Conservation (phyloP, 1,284 basidiomycete genomes). For the Cutaneotrichosporon dermatis region DNA sequence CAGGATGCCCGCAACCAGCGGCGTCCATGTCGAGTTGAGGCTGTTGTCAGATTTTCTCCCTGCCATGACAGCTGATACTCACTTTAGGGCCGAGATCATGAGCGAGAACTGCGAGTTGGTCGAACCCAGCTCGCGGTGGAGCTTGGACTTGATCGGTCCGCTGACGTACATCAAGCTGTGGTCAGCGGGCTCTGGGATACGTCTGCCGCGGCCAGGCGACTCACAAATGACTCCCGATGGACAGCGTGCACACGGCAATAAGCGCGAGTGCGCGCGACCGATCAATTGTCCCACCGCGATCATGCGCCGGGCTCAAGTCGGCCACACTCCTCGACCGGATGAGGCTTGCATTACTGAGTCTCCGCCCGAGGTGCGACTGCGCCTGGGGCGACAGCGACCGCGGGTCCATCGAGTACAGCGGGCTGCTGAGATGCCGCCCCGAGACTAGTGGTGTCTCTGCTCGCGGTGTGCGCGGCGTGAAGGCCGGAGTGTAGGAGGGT, state of each 20-base stretch:
- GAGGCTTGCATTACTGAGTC: constrained; percentile 13
- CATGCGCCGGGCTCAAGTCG: not conserved
- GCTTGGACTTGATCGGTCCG: constrained; percentile 67
- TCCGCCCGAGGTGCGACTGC: not conserved
- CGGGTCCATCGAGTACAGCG: not conserved
- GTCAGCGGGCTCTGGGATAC: constrained; percentile 2
- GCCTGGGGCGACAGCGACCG: not conserved
- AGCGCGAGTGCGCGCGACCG: constrained; percentile 52
- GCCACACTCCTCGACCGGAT: constrained; percentile 10
- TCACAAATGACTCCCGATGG: constrained; percentile 70
- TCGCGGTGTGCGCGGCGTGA: too few relatives aligned
- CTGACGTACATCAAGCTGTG: constrained; percentile 64
- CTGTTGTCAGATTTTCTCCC: constrained; percentile 39
- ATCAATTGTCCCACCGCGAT: not conserved
- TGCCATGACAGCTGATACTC: not conserved
- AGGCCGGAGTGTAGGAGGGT: not conserved
- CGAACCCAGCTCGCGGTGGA: constrained; percentile 66
- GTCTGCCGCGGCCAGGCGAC: constrained; percentile 25
- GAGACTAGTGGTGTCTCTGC: not conserved
- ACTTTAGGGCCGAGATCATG: constrained; percentile 62
- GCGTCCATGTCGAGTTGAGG: constrained; percentile 75
- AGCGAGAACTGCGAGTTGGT: constrained; percentile 71
- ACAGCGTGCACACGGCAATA: constrained; percentile 67
- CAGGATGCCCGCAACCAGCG: constrained; percentile 64
- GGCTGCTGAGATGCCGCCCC: too few relatives aligned